Base-by-base conservation (phyloP, 1,284 basidiomycete species). In the Neonothopanus nambi region DNA sequence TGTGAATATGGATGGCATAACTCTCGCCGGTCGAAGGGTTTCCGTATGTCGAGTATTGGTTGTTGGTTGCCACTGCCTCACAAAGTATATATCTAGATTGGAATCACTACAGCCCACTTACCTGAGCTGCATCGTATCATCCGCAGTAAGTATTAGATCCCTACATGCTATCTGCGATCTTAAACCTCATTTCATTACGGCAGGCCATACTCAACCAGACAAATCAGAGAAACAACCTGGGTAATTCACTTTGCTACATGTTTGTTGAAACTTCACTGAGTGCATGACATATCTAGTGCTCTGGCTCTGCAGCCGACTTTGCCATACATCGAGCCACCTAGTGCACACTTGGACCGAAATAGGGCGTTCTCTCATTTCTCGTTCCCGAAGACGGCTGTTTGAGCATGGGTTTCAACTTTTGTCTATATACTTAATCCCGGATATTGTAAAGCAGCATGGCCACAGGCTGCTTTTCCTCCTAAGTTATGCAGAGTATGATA, bases 91-190 rank as follows among this genome's bases (percentile, higher is more conserved):
- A 33, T 9, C 36, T 39, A 48, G 41, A 24, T 49, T 48, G 39
- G 52, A 28, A 17, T 48, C 26, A 51, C 49, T 2, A 51, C 75
- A 33, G 68, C 66, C n/a, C 76, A 82, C 54, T 72, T 85, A 40
- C 83, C 83, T 0, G 81, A 83, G 54, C 70, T 75, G 17, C 53
- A 60, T 35, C 70, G 76, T 36, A 72, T 77, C 38, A 60, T 78
- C 17, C 44, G 59, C 15, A 58, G 65, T 71, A 61, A 67, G 64
- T 17, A 28, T 8, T 26, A n/a, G 11, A 0, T 8, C 9, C 12
- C 21, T 20, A 3, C 35, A 23, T 35, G 20, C 24, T 24, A 33
- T 20, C 11, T 6, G n/a, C 4, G 33, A 17, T 43, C 4, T 18
- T 17, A 1, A 24, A 3, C 26, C 30, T 33, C 30, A 33, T 33